These are phyloP conservation scores for Vigna trinervia DNA, from an alignment of 306 rosid species.

Conservation along the genomic window DNA sequence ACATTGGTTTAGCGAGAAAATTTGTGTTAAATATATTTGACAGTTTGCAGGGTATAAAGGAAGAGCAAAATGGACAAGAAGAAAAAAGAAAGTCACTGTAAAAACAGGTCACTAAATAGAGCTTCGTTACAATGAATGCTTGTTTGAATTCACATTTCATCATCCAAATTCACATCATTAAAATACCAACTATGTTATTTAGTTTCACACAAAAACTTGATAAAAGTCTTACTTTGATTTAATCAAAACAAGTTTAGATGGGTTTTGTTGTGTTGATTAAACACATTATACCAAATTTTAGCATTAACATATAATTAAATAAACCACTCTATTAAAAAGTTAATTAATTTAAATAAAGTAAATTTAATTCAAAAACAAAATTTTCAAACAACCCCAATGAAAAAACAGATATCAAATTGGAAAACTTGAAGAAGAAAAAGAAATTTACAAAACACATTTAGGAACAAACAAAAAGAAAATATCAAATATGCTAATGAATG, in stretches of 20 bases:
- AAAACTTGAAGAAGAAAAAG: neutral
- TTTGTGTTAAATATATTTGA: neutral
- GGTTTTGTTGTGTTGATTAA: neutral
- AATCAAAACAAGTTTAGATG: too few relatives aligned
- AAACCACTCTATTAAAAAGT: neutral
- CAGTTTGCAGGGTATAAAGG: neutral
- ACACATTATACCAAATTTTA: neutral
- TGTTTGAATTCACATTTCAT: neutral
- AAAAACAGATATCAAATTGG: neutral
- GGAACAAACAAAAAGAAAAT: neutral
- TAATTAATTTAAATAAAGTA: neutral
- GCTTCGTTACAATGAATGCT: neutral
- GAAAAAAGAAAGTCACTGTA: neutral
- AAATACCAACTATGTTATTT: too few relatives aligned
- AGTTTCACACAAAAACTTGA: neutral
- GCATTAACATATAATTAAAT: neutral
- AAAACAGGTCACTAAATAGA: constrained; percentile 12
- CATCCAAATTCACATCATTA: neutral
- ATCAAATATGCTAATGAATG: neutral
- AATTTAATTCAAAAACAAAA: neutral
- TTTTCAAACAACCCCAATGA: neutral
- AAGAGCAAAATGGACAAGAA: constrained; percentile 13
- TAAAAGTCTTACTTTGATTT: neutral
- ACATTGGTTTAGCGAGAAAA: constrained; percentile 40
- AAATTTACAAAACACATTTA: neutral